Conservation (phyloP, 2,329 filamentous ascomycete species). For the Eutypella sp. region DNA sequence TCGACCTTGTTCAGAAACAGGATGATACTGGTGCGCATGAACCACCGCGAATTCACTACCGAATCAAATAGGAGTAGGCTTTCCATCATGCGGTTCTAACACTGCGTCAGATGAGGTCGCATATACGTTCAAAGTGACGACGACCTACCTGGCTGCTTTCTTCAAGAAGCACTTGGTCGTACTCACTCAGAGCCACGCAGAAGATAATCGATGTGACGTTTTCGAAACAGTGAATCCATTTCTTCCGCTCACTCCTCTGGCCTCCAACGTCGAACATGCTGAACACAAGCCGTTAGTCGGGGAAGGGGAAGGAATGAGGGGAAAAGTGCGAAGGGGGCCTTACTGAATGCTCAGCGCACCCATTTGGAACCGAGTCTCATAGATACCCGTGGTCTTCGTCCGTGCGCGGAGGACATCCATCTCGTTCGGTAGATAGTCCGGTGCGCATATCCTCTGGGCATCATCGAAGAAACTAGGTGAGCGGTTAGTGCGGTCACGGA, state of each 20-base stretch:
- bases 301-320: neutral
- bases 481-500: slow-evolving; percentile 18
- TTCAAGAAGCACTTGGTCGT: slow-evolving; percentile 93
- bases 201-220: slow-evolving; percentile 99
- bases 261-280: slow-evolving; percentile 99
- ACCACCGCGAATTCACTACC: slow-evolving; percentile 98
- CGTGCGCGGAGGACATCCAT: slow-evolving; percentile 91
- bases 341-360: slow-evolving; percentile 98
- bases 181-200: slow-evolving; percentile 95
- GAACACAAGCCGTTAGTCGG: slow-evolving; percentile 19
- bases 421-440: slow-evolving; percentile 87
- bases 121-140: neutral
- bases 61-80: slow-evolving; percentile 94
- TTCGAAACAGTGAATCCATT: slow-evolving; percentile 99
- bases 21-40: slow-evolving; percentile 98
- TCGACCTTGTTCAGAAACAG: slow-evolving; percentile 99
- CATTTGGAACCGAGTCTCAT: slow-evolving; percentile 98
- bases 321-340: slow-evolving; percentile 32
- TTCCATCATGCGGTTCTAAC: slow-evolving; percentile 98
- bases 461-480: slow-evolving; percentile 85
- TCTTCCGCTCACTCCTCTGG: slow-evolving; percentile 95
- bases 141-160: slow-evolving; percentile 83
- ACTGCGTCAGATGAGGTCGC: slow-evolving; percentile 9
- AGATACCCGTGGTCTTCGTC: slow-evolving; percentile 98
- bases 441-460: slow-evolving; percentile 73